These are phyloP conservation scores for Myrmaecium sp. DNA, from an alignment of 2,329 filamentous ascomycete genomes.

Conservation along the genomic window DNA sequence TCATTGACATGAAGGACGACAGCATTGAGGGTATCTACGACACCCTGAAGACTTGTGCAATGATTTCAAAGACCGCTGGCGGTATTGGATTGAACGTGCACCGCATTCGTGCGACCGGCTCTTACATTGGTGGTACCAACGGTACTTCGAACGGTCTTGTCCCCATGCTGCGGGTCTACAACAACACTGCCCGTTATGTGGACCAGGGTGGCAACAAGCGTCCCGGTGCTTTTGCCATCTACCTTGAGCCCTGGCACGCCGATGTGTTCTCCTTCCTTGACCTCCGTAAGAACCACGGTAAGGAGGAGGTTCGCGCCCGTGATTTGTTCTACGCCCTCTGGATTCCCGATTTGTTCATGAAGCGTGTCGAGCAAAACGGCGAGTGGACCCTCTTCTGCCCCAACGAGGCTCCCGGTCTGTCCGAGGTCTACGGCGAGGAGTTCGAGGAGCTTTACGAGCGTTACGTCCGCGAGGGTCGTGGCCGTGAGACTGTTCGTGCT, in stretches of 20 bases:
- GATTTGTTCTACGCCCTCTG: constrained; percentile 96
- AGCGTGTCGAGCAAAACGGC: constrained; percentile 90
- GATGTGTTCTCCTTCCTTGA: constrained; percentile 97
- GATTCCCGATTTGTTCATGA: constrained; percentile 99
- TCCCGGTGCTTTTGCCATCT: constrained; percentile 95
- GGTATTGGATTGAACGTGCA: constrained; percentile 95
- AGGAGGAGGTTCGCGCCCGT: constrained; percentile 92
- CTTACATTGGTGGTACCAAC: constrained; percentile 96
- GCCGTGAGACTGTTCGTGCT: constrained; percentile 81
- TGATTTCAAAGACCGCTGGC: constrained; percentile 99
- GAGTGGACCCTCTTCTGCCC: constrained; percentile 98
- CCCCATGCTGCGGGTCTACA: constrained; percentile 96
- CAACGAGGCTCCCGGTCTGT: constrained; percentile 85
- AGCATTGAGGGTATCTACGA: constrained; percentile 99
- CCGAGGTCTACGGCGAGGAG: constrained; percentile 93
- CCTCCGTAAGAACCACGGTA: constrained; percentile 96
- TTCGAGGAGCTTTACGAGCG: constrained; percentile 85
- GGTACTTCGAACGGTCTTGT: constrained; percentile 95
- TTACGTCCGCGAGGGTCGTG: constrained; percentile 77
- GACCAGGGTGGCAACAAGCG: constrained; percentile 99
- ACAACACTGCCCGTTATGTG: constrained; percentile 97
- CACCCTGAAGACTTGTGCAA: constrained; percentile 95
- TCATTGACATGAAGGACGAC: constrained; percentile 98
- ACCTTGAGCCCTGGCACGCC: constrained; percentile 96
- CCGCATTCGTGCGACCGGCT: constrained; percentile 90